phyloP scores from a whole-genome alignment of 768 basidiomycete species.

The Trametes meyenii region DNA sequence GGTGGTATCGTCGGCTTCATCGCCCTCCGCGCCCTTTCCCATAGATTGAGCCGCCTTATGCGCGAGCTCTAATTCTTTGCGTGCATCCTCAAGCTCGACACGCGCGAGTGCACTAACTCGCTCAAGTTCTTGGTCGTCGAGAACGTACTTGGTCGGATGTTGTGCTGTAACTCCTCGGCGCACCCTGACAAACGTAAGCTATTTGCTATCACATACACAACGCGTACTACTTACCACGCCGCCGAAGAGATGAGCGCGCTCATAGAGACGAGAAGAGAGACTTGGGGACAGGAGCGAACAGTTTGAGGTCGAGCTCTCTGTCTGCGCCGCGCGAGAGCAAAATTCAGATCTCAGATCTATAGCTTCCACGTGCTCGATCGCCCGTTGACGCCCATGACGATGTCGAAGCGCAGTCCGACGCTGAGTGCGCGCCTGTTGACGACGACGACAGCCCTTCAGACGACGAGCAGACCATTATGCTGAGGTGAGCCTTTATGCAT shows the following conservation, averaged over 20 bases:
- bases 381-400: conserved; percentile 35
- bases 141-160: conserved; percentile 84
- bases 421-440: conserved; percentile 34
- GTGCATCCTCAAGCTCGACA: conserved; percentile 90
- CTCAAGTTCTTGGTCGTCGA: conserved; percentile 88
- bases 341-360: conserved; percentile 25
- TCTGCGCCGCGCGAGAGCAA: conserved; percentile 7
- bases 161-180: conserved; percentile 73
- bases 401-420: conserved; percentile 18
- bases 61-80: conserved; percentile 79
- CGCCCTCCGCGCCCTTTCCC: conserved; percentile 65
- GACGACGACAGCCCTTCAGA: conserved; percentile 60
- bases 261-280: conserved; percentile 45
- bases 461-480: conserved; percentile 34
- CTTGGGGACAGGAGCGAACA: conserved; percentile 35
- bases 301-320: conserved; percentile 29
- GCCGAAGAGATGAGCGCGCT: conserved; percentile 76
- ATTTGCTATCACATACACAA: not conserved
- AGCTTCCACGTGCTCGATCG: conserved; percentile 60
- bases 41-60: conserved; percentile 75
- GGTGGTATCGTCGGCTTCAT: conserved; percentile 57
- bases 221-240: conserved; percentile 47
- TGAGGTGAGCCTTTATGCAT: not conserved
- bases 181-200: conserved; percentile 53
- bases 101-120: conserved; percentile 86